These are phyloP conservation scores for Neurospora africana DNA, from an alignment of 495 filamentous ascomycete species.

Conservation along the genomic window DNA sequence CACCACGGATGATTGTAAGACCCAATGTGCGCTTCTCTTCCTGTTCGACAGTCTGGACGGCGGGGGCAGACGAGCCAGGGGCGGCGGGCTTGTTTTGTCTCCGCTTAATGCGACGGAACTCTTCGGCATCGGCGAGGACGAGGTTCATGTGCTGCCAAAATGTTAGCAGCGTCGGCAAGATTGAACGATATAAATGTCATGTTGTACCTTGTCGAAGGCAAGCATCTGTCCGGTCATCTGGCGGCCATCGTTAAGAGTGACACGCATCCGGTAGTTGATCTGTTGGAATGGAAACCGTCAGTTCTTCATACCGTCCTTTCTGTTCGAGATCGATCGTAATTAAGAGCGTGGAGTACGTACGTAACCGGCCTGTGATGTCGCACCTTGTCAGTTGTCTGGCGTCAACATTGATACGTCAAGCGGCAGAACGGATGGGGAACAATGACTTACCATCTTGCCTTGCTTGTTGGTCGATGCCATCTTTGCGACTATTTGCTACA, in stretches of 20 bases:
- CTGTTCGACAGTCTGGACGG: conserved; percentile 59
- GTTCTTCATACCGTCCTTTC: conserved; percentile 8
- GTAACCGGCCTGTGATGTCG: conserved; percentile 70
- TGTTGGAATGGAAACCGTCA: conserved; percentile 32
- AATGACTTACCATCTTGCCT: conserved; percentile 89
- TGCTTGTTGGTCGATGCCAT: conserved; percentile 95
- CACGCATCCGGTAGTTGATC: conserved; percentile 99
- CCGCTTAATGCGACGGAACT: conserved; percentile 90
- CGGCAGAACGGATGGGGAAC: conserved; percentile 19
- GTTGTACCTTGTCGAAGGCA: conserved; percentile 84
- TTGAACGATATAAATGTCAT: not conserved
- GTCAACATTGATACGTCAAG: conserved; percentile 46
- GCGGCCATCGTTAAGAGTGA: conserved; percentile 88
- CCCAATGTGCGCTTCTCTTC: conserved; percentile 96
- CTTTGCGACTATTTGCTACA: conserved; percentile 46
- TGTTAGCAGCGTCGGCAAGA: conserved; percentile 12
- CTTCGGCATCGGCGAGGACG: conserved; percentile 96
- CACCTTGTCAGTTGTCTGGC: conserved; percentile 54
- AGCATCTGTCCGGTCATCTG: conserved; percentile 97
- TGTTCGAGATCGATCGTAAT: not conserved
- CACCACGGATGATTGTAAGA: conserved; percentile 87
- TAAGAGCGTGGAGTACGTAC: conserved; percentile 49
- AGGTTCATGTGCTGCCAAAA: conserved; percentile 87
- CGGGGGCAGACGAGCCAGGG: conserved; percentile 46
- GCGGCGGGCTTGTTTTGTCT: conserved; percentile 70